Evolutionary conservation across 306 rosid genomes (phyloP).

Genomic region (Citrullus amarus): DNA sequence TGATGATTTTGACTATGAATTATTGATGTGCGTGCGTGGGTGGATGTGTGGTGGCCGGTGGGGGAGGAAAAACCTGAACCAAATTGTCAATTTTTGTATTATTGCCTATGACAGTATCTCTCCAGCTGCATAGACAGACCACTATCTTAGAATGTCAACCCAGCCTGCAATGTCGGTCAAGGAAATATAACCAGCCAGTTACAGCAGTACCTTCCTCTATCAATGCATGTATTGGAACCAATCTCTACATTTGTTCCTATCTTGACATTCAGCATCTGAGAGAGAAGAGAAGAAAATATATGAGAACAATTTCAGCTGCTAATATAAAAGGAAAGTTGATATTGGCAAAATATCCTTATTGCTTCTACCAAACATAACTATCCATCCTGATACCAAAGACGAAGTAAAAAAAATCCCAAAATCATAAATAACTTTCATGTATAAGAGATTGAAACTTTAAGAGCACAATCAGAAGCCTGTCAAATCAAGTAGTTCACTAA

Average conservation of each 20-base stretch:
- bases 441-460: not conserved
- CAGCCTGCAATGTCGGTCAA: slow-evolving; percentile 10
- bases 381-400: not conserved
- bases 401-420: not conserved
- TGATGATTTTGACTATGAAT: not conserved
- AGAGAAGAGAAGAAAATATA: slow-evolving; percentile 15
- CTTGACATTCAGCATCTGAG: slow-evolving; percentile 60
- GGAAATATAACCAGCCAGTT: not conserved
- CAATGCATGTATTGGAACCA: slow-evolving; percentile 88
- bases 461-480: not conserved
- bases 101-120: slow-evolving; percentile 78
- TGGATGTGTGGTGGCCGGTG: not conserved
- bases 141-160: slow-evolving; percentile 15
- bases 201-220: slow-evolving; percentile 70
- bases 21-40: not conserved
- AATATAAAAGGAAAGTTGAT: not conserved
- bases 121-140: slow-evolving; percentile 54
- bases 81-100: slow-evolving; percentile 75
- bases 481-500: not conserved
- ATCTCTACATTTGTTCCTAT: slow-evolving; percentile 71
- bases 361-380: not conserved
- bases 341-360: not conserved
- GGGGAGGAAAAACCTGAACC: slow-evolving; percentile 57
- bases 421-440: not conserved
- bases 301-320: slow-evolving; percentile 5